Conservation (phyloP, 2,329 filamentous ascomycete genomes). For the Fusarium haematococcum region DNA sequence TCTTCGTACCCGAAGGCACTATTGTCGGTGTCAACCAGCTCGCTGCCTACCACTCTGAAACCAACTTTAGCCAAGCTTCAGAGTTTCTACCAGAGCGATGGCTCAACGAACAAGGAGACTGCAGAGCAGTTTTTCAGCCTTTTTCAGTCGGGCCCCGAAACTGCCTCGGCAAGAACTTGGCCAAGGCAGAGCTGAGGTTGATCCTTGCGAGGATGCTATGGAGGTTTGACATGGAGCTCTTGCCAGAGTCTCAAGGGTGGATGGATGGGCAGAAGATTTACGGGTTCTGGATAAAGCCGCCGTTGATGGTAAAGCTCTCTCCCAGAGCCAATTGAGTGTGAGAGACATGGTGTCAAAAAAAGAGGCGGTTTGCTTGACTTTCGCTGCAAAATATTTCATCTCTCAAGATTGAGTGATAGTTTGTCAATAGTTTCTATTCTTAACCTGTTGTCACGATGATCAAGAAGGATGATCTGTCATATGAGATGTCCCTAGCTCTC, state of each 20-base stretch:
- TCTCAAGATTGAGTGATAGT: background rate
- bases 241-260: constrained; percentile 18
- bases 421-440: background rate
- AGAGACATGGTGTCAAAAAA: background rate
- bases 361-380: background rate
- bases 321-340: background rate
- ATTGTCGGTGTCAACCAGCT: constrained; percentile 35
- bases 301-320: constrained; percentile 2
- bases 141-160: constrained; percentile 32
- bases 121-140: constrained; percentile 26
- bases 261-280: constrained; percentile 32
- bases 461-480: no score
- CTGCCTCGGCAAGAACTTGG: constrained; percentile 36
- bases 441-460: background rate
- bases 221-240: constrained; percentile 33
- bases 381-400: background rate
- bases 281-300: constrained; percentile 38
- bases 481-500: no score
- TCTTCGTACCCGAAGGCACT: constrained; percentile 28
- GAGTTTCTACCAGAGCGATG: constrained; percentile 33
- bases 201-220: constrained; percentile 32
- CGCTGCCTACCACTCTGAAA: constrained; percentile 19
- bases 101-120: constrained; percentile 7
- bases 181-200: constrained; percentile 31
- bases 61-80: constrained; percentile 15